Percentiles rank a stretch among this genome's conserved stretches.
These are phyloP conservation scores for Talaromyces liani DNA, from an alignment of 495 filamentous ascomycete genomes.

Conservation along the genomic window DNA sequence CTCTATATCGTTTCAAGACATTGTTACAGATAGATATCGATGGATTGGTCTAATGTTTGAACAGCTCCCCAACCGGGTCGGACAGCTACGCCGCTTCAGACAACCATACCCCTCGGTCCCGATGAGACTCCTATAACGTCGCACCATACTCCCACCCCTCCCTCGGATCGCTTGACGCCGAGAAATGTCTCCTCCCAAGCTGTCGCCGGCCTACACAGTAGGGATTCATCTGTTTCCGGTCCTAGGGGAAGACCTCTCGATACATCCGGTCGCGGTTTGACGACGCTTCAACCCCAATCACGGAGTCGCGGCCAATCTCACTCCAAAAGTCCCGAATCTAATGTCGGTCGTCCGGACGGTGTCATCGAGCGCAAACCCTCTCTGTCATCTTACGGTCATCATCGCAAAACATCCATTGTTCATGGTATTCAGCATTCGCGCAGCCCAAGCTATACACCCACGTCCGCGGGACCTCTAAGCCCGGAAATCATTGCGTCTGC, in stretches of 20 bases:
- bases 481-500: constrained; percentile 75
- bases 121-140: constrained; percentile 34
- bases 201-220: constrained; percentile 28
- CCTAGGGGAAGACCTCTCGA: constrained; percentile 36
- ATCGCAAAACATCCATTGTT: constrained; percentile 89
- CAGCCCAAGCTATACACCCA: constrained; percentile 67
- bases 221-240: constrained; percentile 27
- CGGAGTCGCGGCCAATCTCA: constrained; percentile 43
- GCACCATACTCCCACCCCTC: constrained; percentile 34
- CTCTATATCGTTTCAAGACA: not conserved
- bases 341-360: constrained; percentile 34
- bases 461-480: constrained; percentile 70
- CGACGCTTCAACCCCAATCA: constrained; percentile 36
- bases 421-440: constrained; percentile 91
- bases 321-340: constrained; percentile 46
- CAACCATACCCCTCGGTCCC: constrained; percentile 37
- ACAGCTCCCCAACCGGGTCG: constrained; percentile 11
- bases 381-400: constrained; percentile 68
- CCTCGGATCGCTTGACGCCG: constrained; percentile 32
- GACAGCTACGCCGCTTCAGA: constrained; percentile 12
- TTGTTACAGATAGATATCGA: not conserved
- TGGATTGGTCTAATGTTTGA: not conserved
- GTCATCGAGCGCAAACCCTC: constrained; percentile 64
- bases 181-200: constrained; percentile 44
- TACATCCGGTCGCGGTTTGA: constrained; percentile 26